Evolutionary conservation across 1,139 yeast genomes (phyloP).

Genomic region (Diutina sp.): DNA sequence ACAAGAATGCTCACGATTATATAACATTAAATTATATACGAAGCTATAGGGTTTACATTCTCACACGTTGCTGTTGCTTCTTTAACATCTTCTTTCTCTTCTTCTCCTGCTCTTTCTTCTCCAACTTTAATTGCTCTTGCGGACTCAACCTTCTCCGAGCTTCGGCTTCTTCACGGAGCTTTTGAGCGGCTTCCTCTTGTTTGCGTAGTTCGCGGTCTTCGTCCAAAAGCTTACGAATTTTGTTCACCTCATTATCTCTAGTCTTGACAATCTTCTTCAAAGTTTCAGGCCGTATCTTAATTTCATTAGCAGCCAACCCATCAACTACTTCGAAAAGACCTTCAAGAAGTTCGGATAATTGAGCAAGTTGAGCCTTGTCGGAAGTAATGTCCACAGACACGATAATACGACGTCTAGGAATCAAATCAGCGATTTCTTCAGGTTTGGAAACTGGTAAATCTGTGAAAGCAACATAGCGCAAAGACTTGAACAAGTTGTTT

Average conservation of each 20-base stretch:
- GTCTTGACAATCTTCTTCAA: constrained; percentile 60
- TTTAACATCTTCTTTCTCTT: constrained; percentile 1
- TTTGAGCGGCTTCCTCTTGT: constrained; percentile 61
- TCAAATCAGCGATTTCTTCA: constrained; percentile 31
- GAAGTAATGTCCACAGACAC: constrained; percentile 38
- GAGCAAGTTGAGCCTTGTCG: constrained; percentile 30
- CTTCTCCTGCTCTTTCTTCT: constrained; percentile 1
- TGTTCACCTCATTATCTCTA: constrained; percentile 57
- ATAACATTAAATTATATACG: not conserved
- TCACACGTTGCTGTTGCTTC: constrained; percentile 1
- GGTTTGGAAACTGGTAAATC: constrained; percentile 74
- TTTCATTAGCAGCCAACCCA: constrained; percentile 29
- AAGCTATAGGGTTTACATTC: not conserved
- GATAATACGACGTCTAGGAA: constrained; percentile 42
- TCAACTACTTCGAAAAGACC: constrained; percentile 46
- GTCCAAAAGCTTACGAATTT: constrained; percentile 47
- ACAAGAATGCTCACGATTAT: not conserved
- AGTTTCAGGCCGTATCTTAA: constrained; percentile 51
- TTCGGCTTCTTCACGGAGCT: constrained; percentile 50
- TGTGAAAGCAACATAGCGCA: constrained; percentile 65
- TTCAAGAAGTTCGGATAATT: constrained; percentile 33
- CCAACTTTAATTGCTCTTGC: constrained; percentile 58
- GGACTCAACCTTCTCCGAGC: constrained; percentile 44
- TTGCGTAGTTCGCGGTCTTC: constrained; percentile 22
- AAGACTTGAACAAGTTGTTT: constrained; percentile 33